Evolutionary conservation across 306 rosid genomes (phyloP), one percentile per base, ranked within the genome.

Genomic region (Vicia faba): DNA sequence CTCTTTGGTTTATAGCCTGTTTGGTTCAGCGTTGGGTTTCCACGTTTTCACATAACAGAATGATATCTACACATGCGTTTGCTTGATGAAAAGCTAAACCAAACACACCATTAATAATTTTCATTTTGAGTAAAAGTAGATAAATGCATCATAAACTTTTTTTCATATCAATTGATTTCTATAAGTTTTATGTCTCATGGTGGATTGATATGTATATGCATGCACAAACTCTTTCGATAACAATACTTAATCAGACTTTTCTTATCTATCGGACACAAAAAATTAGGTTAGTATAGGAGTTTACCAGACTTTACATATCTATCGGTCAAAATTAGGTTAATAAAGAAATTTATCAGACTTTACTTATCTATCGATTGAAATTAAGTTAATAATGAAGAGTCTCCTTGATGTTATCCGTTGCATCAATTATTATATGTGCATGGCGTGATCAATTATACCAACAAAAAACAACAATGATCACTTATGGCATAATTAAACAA

Each of bases 71-170:
- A n/a, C n/a, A n/a, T n/a, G n/a, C n/a, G n/a, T n/a, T n/a, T n/a
- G n/a, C n/a, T n/a, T n/a, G n/a, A n/a, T n/a, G n/a, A n/a, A n/a
- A n/a, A n/a, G n/a, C n/a, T n/a, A n/a, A n/a, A n/a, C n/a, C n/a
- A n/a, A n/a, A n/a, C n/a, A n/a, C n/a, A n/a, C n/a, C n/a, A n/a
- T n/a, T 65, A 39, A 44, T 65, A 51, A 53, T 61, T 60, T 5
- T 72, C 78, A 67, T 72, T 66, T 23, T 64, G 69, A 64, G 2
- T 20, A 20, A 28, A 7, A 31, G 41, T 73, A 61, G 53, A 69
- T 69, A 35, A 9, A 76, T 61, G 43, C 53, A 43, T 76, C 53
- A 43, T 76, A 61, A 39, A 51, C 70, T 26, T 75, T 12, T 68
- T 44, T 29, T 63, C 56, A 40, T 50, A 28, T 29, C 8, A 44